These are phyloP conservation scores for Psophocarpus tetragonolobus DNA, from an alignment of 306 rosid species.

Conservation along the genomic window DNA sequence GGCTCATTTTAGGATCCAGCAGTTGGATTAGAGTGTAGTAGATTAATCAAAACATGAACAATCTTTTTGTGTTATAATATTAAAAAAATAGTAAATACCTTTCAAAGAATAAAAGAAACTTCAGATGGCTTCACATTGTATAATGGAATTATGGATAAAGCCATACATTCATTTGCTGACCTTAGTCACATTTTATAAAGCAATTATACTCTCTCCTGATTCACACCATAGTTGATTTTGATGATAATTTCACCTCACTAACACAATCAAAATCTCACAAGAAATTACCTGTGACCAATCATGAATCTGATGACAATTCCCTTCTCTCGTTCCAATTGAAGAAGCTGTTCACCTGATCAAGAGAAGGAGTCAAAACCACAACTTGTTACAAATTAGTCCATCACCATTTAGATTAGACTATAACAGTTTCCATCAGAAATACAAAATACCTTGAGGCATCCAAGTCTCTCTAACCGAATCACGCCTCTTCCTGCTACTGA, in stretches of 20 bases:
- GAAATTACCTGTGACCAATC: conserved; percentile 81
- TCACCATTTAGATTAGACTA: background rate
- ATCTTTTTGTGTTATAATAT: background rate
- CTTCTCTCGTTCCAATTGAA: conserved; percentile 80
- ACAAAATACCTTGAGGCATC: conserved; percentile 80
- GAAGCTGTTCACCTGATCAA: conserved; percentile 65
- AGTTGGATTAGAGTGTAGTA: background rate
- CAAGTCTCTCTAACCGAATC: conserved; percentile 91
- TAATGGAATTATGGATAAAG: background rate
- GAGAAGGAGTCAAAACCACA: background rate
- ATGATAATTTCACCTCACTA: background rate
- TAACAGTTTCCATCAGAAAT: background rate
- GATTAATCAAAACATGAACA: background rate
- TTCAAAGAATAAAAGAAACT: background rate
- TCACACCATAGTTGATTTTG: background rate
- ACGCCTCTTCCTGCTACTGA: conserved; percentile 85
- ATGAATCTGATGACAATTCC: conserved; percentile 79
- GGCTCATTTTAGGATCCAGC: background rate
- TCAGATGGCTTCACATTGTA: background rate
- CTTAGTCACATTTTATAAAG: background rate
- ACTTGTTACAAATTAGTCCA: conserved; percentile 32
- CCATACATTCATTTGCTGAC: background rate
- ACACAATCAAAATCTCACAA: background rate
- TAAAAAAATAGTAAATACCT: background rate
- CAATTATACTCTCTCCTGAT: background rate